These are phyloP conservation scores for Ogataea saltuana DNA, from an alignment of 805 yeast species.

Conservation along the genomic window DNA sequence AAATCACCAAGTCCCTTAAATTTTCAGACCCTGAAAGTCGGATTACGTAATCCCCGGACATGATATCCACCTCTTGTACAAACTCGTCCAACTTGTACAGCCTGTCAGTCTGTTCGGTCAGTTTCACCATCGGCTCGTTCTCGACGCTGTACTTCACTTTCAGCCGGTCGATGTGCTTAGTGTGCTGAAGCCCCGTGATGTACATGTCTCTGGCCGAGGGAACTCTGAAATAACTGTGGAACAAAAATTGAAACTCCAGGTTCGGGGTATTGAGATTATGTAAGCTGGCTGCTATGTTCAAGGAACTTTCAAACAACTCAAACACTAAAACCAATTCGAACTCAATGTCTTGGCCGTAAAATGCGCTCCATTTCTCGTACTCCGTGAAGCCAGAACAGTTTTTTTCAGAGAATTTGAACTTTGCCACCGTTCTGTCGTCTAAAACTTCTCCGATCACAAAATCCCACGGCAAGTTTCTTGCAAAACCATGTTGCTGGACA, in stretches of 20 bases:
- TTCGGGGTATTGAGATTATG: conserved; percentile 11
- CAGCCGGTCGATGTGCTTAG: conserved; percentile 17
- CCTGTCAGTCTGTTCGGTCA: conserved; percentile 19
- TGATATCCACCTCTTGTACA: conserved; percentile 15
- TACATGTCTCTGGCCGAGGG: conserved; percentile 22
- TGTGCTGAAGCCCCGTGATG: conserved; percentile 21
- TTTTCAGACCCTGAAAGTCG: conserved; percentile 16
- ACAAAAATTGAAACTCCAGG: conserved; percentile 25
- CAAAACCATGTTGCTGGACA: conserved; percentile 27
- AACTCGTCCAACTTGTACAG: conserved; percentile 9
- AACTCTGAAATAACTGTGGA: conserved; percentile 23
- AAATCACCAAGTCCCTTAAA: conserved; percentile 21
- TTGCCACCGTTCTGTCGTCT: conserved; percentile 18
- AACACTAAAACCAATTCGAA: conserved; percentile 17
- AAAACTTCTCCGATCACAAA: conserved; percentile 22
- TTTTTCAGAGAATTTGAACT: conserved; percentile 13
- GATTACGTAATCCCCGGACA: conserved; percentile 19
- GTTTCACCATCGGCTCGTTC: conserved; percentile 18
- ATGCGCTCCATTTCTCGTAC: conserved; percentile 20
- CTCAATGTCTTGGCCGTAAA: conserved; percentile 11
- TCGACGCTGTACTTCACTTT: conserved; percentile 7
- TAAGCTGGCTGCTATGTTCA: conserved; percentile 12
- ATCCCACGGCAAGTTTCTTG: conserved; percentile 23
- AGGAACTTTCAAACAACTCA: conserved; percentile 8
- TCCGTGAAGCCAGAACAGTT: conserved; percentile 5